Evolutionary conservation across 2,329 filamentous ascomycete genomes (phyloP).

Genomic region (Colletotrichum lupini): DNA sequence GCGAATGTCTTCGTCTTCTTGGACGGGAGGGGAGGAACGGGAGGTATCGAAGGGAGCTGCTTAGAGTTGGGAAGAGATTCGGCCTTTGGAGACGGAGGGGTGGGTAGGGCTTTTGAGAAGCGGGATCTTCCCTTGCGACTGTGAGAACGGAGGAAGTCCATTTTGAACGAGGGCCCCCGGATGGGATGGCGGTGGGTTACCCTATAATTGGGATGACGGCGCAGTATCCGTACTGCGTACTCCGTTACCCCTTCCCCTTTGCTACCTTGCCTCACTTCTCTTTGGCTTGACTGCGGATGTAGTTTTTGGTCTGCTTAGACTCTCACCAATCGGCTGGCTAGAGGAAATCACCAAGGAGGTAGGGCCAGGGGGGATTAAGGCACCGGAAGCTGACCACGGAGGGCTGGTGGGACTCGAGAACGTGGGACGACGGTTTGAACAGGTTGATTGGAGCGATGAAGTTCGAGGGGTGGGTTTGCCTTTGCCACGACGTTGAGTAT

Average conservation of each 20-base stretch:
- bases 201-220: conserved; percentile 13
- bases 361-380: conserved; percentile 9
- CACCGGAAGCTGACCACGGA: conserved; percentile 10
- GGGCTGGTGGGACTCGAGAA: conserved; percentile 26
- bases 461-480: background rate
- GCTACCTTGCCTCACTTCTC: conserved; percentile 17
- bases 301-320: background rate
- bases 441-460: conserved; percentile 23
- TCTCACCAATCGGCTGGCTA: conserved; percentile 29
- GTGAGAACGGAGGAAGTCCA: conserved; percentile 41
- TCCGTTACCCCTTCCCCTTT: conserved; percentile 13
- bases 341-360: conserved; percentile 20
- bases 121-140: conserved; percentile 60
- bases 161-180: conserved; percentile 7
- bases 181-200: background rate
- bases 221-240: background rate
- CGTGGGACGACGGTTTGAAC: conserved; percentile 24
- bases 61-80: conserved; percentile 27
- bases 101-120: conserved; percentile 69
- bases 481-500: conserved; percentile 26
- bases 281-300: conserved; percentile 10
- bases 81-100: conserved; percentile 50
- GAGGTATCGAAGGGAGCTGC: conserved; percentile 36
- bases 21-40: conserved; percentile 24
- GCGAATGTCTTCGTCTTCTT: background rate